Conservation (phyloP, 208 protist genomes). For the Crithidia expoeki region DNA sequence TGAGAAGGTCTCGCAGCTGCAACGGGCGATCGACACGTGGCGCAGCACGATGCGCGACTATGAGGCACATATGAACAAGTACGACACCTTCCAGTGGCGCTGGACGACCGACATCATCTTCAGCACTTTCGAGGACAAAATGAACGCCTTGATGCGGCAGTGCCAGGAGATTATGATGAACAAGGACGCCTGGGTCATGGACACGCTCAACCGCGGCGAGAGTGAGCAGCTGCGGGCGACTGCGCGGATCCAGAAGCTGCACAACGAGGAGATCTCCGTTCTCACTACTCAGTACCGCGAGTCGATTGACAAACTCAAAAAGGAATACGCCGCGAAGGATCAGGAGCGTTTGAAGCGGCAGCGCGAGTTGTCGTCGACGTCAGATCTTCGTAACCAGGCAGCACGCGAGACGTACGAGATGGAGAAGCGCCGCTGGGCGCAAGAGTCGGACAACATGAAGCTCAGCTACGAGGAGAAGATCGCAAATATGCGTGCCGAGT, state of each 20-base stretch:
- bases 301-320: conserved; percentile 22
- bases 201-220: conserved; percentile 16
- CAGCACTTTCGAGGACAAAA: conserved; percentile 25
- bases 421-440: conserved; percentile 32
- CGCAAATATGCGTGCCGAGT: conserved; percentile 29
- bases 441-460: conserved; percentile 39
- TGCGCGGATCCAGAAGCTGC: conserved; percentile 26
- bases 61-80: conserved; percentile 29
- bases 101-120: conserved; percentile 15
- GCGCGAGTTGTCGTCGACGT: conserved; percentile 12
- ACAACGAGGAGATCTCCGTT: conserved; percentile 33
- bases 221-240: conserved; percentile 19
- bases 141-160: conserved; percentile 25
- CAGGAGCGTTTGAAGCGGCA: conserved; percentile 10
- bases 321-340: conserved; percentile 28
- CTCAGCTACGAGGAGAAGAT: conserved; percentile 45
- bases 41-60: conserved; percentile 16
- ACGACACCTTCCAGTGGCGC: conserved; percentile 17
- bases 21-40: not conserved
- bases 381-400: conserved; percentile 39
- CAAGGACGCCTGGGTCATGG: conserved; percentile 32
- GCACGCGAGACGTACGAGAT: conserved; percentile 32
- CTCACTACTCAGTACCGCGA: conserved; percentile 28
- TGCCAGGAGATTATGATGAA: conserved; percentile 20
- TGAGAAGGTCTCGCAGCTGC: conserved; percentile 7